Conservation (phyloP, 495 filamentous ascomycete genomes). For the Hypoxylon crocopeplum region DNA sequence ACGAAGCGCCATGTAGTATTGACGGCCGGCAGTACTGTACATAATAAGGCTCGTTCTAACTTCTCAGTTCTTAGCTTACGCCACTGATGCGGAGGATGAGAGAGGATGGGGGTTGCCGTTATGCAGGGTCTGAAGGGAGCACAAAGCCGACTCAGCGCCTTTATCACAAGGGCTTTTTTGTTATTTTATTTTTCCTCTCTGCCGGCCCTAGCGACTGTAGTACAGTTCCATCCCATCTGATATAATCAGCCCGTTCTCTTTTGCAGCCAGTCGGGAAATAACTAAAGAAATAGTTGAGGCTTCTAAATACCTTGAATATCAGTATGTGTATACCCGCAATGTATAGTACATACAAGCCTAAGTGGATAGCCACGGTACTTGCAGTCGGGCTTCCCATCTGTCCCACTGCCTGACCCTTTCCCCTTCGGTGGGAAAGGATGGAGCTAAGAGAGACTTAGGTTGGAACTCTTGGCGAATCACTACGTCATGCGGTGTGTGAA, state of each 20-base stretch:
- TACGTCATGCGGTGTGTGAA: constrained; percentile 38
- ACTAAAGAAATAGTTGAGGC: constrained; percentile 6
- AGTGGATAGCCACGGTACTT: constrained; percentile 22
- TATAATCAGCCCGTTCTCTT: constrained; percentile 1
- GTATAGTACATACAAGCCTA: constrained; percentile 6
- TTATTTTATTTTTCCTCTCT: constrained; percentile 8
- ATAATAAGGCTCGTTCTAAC: constrained; percentile 21
- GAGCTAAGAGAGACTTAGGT: constrained; percentile 32
- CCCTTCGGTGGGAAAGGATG: constrained; percentile 31
- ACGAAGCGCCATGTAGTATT: neutral
- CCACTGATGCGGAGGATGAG: constrained; percentile 51
- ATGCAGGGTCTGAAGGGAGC: constrained; percentile 49
- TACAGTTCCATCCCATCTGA: constrained; percentile 10
- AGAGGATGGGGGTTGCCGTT: constrained; percentile 41
- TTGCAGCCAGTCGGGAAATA: constrained; percentile 23
- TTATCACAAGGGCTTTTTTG: constrained; percentile 12
- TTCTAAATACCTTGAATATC: too few relatives aligned
- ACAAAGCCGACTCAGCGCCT: constrained; percentile 21
- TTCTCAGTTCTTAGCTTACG: constrained; percentile 42
- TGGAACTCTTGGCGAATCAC: constrained; percentile 27
- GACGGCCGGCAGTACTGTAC: constrained; percentile 9
- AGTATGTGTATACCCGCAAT: neutral
- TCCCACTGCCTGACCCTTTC: constrained; percentile 32
- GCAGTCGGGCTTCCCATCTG: constrained; percentile 31
- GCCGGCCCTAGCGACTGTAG: constrained; percentile 18